Base-by-base conservation (phyloP, 768 basidiomycete species). In the Daedaleopsis sinensis region DNA sequence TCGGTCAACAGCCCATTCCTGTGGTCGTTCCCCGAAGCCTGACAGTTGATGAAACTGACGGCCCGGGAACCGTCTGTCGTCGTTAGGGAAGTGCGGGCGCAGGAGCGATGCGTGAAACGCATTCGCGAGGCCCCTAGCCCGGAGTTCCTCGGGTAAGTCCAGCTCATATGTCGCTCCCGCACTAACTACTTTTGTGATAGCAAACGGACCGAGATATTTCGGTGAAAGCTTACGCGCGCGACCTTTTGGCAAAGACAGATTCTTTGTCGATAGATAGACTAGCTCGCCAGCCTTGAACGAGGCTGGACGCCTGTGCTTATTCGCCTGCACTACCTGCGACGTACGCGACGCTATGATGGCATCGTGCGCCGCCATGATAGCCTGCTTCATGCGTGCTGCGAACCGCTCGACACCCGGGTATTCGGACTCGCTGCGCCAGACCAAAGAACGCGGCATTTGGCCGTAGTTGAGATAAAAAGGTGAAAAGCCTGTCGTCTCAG, bases 141-240 rank as follows among this genome's bases (percentile, higher is more conserved):
- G 27, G 1, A 77, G 59, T 6, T 71, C 74, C 0, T 35, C 49
- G 0, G 78, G 74, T 1, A 79, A 46, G 2, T 74, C 63, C 0
- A 80, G 58, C 7, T 13, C 57, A 59, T 77, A 79, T 0, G 60
- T 0, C 67, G 73, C 8, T 47, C 64, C 1, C 63, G 27, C 7
- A 3, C 11, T 23, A 27, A 65, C 42, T 0, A 69, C 1, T 27
- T 51, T 35, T 15, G 10, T 0, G 1, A 79, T 69, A 5, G 62
- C 48, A 52, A 71, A 80, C 0, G 78, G 80, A 7, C 80, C 77
- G 13, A 80, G 67, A 57, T 62, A 79, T 42, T 74, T 75, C 0
- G 75, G 79, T 0, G 68, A 27, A 0, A 80, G 65, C 52, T 79
- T 80, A 5, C 65, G 27, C 0, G 76, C 75, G 3, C 69, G 48